These are phyloP conservation scores for Neurospora sp. DNA, from an alignment of 495 filamentous ascomycete species.

Conservation along the genomic window DNA sequence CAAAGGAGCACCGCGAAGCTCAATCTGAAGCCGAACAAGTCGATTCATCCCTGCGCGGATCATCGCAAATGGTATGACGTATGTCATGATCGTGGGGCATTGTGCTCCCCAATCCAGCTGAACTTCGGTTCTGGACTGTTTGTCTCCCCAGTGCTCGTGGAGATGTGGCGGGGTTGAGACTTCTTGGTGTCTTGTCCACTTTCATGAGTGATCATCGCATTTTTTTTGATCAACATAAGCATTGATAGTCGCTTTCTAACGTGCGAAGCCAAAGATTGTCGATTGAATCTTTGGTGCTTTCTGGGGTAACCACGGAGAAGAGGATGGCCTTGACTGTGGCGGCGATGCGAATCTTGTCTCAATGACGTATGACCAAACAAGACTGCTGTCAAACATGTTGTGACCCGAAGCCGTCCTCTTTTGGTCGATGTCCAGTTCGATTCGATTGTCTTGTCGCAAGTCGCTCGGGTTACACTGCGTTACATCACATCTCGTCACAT, in stretches of 20 bases:
- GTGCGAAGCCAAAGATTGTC: not conserved
- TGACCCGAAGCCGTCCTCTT: not conserved
- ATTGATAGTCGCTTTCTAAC: not conserved
- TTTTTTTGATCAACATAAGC: not conserved
- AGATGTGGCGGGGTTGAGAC: not conserved
- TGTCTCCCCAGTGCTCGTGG: not conserved
- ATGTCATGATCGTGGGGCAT: not conserved
- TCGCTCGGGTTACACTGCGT: not conserved
- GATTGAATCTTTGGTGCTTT: not conserved
- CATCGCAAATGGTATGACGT: not conserved
- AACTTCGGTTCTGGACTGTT: not conserved
- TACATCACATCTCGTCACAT: not conserved
- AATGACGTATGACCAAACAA: not conserved
- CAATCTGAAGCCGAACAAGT: not conserved
- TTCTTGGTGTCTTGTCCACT: not conserved
- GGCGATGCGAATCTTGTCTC: not conserved
- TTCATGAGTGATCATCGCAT: not conserved
- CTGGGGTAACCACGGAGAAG: not conserved
- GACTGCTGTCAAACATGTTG: not conserved
- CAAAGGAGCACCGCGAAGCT: not conserved
- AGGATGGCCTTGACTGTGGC: not conserved
- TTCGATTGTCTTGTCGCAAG: not conserved
- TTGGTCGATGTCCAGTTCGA: not conserved
- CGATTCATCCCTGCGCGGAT: not conserved
- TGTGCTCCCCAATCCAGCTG: not conserved